These are phyloP conservation scores for Mycena metata DNA, from an alignment of 768 basidiomycete species.

Conservation along the genomic window DNA sequence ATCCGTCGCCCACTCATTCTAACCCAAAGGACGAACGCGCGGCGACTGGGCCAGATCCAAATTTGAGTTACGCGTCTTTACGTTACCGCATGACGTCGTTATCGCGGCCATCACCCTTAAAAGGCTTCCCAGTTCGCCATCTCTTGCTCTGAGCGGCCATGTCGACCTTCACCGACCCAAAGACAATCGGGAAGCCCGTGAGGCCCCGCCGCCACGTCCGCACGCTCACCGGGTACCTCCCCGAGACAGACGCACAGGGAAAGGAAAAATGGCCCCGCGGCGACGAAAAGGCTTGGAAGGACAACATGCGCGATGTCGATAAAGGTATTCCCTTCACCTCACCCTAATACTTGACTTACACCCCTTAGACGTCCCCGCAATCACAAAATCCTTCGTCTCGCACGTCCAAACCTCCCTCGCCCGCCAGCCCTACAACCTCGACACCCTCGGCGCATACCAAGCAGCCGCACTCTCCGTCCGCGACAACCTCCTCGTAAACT, in stretches of 20 bases:
- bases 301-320: constrained; percentile 68
- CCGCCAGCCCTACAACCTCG: constrained; percentile 91
- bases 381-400: constrained; percentile 83
- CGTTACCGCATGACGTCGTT: no score
- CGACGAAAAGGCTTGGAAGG: constrained; percentile 82
- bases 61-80: no score
- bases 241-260: constrained; percentile 81
- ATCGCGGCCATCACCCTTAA: no score
- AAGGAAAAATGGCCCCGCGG: constrained; percentile 90
- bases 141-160: constrained; percentile 54
- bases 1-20: no score
- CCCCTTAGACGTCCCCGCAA: constrained; percentile 65
- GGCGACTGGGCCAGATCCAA: no score
- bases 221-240: constrained; percentile 79
- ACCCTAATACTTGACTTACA: no score
- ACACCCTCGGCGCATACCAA: constrained; percentile 90
- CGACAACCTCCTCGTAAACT: constrained; percentile 91
- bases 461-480: constrained; percentile 90
- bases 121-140: no score
- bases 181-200: constrained; percentile 73
- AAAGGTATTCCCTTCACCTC: no score
- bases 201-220: constrained; percentile 76
- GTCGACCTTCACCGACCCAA: constrained; percentile 77
- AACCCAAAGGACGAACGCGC: no score
- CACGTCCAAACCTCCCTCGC: constrained; percentile 93